These are phyloP conservation scores for Aspergillus brasiliensis DNA, from an alignment of 2,329 filamentous ascomycete genomes.

Conservation along the genomic window DNA sequence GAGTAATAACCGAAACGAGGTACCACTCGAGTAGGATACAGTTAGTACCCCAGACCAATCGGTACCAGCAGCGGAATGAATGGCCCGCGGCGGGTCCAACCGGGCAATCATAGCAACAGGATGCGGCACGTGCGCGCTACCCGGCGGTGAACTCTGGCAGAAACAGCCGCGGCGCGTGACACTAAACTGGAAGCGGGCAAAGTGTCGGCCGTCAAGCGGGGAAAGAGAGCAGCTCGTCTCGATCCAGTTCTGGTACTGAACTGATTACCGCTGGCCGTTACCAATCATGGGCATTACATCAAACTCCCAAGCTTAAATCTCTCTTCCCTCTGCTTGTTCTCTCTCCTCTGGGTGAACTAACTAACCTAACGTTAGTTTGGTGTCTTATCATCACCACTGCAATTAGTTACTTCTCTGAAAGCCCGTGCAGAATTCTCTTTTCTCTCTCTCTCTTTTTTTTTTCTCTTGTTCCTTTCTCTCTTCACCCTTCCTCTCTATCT, in stretches of 20 bases:
- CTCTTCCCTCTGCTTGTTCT: not conserved
- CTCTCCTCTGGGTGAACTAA: not conserved
- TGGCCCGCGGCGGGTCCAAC: slow-evolving; percentile 1
- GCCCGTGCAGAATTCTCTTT: not conserved
- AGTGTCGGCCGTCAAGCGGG: slow-evolving; percentile 1
- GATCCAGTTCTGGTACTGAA: not conserved
- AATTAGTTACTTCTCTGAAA: too few species aligned
- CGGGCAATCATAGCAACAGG: slow-evolving; percentile 8
- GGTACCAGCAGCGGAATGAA: slow-evolving; percentile 10
- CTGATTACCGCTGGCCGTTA: slow-evolving; percentile 1
- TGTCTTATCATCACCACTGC: too few species aligned
- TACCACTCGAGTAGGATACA: too few species aligned
- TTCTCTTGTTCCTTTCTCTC: not conserved
- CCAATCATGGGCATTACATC: slow-evolving; percentile 3
- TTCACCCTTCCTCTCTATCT: not conserved
- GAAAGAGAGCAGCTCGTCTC: not conserved
- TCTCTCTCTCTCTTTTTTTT: not conserved
- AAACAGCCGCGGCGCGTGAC: not conserved
- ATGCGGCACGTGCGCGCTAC: slow-evolving; percentile 12
- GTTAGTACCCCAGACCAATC: not conserved
- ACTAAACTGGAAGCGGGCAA: slow-evolving; percentile 3
- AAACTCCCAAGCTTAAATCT: slow-evolving; percentile 1
- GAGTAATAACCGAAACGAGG: not conserved
- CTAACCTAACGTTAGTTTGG: too few species aligned
- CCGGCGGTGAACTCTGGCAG: slow-evolving; percentile 10